Base-by-base conservation (phyloP, 441 rosid genomes). In the Bruguiera hainesii region DNA sequence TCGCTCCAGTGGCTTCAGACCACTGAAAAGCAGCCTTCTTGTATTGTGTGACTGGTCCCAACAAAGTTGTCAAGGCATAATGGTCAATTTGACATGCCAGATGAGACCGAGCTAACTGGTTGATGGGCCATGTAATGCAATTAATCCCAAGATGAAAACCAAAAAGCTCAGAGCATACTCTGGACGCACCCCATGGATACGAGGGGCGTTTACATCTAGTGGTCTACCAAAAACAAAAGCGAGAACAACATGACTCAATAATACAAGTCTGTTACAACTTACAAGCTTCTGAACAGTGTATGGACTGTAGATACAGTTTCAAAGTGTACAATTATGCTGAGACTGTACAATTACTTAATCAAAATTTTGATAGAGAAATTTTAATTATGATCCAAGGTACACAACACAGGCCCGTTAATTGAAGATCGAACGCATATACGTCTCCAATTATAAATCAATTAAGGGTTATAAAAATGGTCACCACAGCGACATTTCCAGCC, bases 401-500 rank as follows among this genome's bases (percentile, higher is more conserved):
- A 33, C 9, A 33, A 7, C 2, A 7, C 9, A 1, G 37, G 37
- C 1, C 35, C 37, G 9, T 33, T 33, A 7, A 33, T 33, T 33
- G 37, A 33, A 33, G 37, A 33, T 33, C 9, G 10, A 33, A 33
- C 37, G 9, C 37, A 33, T 33, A 7, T 33, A 33, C 9, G 37
- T 33, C 4, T 25, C 63, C 31, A 39, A 13, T 46, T 6, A 60
- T 19, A 9, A 63, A 20, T 20, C 57, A 59, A 19, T 51, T 51
- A 89, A 62, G 98, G 98, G 71, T 86, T 92, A 74, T 82, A 92
- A 53, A 86, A 85, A 60, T 85, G 89, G 55, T 82, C 81, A 63
- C 75, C 77, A 69, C 98, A 92, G 49, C 76, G 82, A 59, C 98
- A 92, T 72, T 89, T 89, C 98, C 96, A 92, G 0, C 90, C 95